Evolutionary conservation across 2,329 filamentous ascomycete genomes (phyloP).

Genomic region (Talaromyces sp.): DNA sequence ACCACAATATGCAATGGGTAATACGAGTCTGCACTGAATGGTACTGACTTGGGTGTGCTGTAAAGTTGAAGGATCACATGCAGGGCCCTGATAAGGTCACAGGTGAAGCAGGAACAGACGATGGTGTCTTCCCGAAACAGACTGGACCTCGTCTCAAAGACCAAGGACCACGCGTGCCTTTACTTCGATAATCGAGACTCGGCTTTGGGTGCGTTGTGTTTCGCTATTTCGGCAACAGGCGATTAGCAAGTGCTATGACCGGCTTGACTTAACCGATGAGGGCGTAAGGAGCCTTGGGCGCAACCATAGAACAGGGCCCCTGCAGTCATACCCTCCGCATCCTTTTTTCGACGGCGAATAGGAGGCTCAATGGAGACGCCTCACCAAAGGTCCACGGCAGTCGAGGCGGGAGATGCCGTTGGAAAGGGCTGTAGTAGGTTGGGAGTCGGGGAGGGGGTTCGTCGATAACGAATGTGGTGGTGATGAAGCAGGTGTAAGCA

Average conservation of each 20-base stretch:
- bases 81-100: slow-evolving; percentile 14
- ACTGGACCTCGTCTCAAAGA: not conserved
- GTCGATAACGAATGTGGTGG: slow-evolving; percentile 7
- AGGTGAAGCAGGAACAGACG: slow-evolving; percentile 4
- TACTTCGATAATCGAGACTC: not conserved
- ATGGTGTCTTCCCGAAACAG: not conserved
- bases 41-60: not conserved
- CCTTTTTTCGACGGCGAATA: slow-evolving; percentile 25
- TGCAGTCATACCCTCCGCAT: slow-evolving; percentile 41
- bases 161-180: not conserved
- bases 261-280: slow-evolving; percentile 11
- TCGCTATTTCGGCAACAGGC: not conserved
- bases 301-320: slow-evolving; percentile 38
- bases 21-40: not conserved
- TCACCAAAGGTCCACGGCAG: slow-evolving; percentile 13
- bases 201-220: not conserved
- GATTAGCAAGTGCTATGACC: not conserved
- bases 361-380: slow-evolving; percentile 18
- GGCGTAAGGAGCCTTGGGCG: slow-evolving; percentile 41
- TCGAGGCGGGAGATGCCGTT: slow-evolving; percentile 17
- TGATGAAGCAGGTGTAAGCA: slow-evolving; percentile 20
- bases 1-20: slow-evolving; percentile 18
- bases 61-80: slow-evolving; percentile 11
- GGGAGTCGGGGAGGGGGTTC: not conserved
- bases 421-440: not conserved